Evolutionary conservation across 2,329 filamentous ascomycete species (phyloP).

Genomic region (Botryotinia narcissicola): DNA sequence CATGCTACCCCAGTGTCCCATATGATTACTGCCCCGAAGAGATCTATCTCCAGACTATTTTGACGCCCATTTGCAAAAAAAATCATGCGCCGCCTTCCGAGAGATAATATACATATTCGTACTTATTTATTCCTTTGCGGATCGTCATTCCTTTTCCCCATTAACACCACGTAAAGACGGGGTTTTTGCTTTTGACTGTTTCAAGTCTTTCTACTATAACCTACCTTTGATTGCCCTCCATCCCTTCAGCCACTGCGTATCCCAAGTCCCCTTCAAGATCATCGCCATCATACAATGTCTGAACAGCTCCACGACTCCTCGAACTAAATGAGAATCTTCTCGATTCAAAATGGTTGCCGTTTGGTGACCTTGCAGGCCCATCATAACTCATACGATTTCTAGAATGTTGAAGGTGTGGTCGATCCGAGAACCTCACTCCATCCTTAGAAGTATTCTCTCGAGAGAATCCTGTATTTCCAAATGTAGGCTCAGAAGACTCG

Average conservation of each 20-base stretch:
- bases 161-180: conserved; percentile 97
- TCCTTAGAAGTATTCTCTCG: conserved; percentile 26
- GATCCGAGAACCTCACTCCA: conserved; percentile 34
- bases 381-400: conserved; percentile 39
- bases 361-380: conserved; percentile 34
- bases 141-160: conserved; percentile 13
- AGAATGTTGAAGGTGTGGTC: conserved; percentile 31
- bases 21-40: conserved; percentile 19
- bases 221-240: conserved; percentile 87
- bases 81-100: conserved; percentile 9
- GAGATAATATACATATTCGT: conserved; percentile 17
- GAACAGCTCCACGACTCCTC: conserved; percentile 34
- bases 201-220: conserved; percentile 97
- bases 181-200: conserved; percentile 91
- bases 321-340: conserved; percentile 43
- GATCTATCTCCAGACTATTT: conserved; percentile 16
- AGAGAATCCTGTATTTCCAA: conserved; percentile 23
- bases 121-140: conserved; percentile 9
- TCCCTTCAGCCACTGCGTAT: conserved; percentile 88
- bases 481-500: conserved; percentile 27
- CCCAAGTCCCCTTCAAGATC: conserved; percentile 90
- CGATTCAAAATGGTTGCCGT: conserved; percentile 24
- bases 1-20: neutral
- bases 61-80: conserved; percentile 12
- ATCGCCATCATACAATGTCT: conserved; percentile 60